phyloP scores from a whole-genome alignment of 2,329 filamentous ascomycete genomes.

The Stagonosporopsis chrysanthemi region DNA sequence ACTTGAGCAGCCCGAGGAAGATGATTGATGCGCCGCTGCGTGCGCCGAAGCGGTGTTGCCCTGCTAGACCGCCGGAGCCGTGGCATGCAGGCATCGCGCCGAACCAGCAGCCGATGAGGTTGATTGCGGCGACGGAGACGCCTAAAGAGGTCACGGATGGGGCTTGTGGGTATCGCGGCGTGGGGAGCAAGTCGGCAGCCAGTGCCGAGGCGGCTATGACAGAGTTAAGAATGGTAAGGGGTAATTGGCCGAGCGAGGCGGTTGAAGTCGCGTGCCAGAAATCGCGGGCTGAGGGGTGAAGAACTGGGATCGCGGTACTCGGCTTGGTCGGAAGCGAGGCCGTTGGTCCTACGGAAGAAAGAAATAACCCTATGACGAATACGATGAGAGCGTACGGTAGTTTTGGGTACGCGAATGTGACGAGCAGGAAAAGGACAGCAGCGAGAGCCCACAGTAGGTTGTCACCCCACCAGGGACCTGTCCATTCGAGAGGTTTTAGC shows the following conservation, averaged over 20 bases:
- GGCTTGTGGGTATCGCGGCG: slow-evolving; percentile 60
- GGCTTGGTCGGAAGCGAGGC: slow-evolving; percentile 17
- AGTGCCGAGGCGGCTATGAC: slow-evolving; percentile 87
- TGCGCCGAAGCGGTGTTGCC: slow-evolving; percentile 89
- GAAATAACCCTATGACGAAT: slow-evolving; percentile 71
- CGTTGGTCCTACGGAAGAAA: slow-evolving; percentile 62
- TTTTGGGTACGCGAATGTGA: slow-evolving; percentile 68
- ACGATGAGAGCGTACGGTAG: slow-evolving; percentile 81
- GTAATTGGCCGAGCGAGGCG: slow-evolving; percentile 84
- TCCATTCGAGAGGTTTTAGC: slow-evolving; percentile 74
- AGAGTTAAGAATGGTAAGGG: slow-evolving; percentile 90
- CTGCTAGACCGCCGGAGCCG: slow-evolving; percentile 88
- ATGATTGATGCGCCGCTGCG: slow-evolving; percentile 86
- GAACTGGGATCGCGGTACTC: slow-evolving; percentile 63
- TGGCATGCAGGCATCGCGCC: slow-evolving; percentile 96
- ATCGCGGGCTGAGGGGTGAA: slow-evolving; percentile 55
- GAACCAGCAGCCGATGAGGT: slow-evolving; percentile 86
- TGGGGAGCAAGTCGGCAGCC: slow-evolving; percentile 77
- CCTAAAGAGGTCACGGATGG: slow-evolving; percentile 81
- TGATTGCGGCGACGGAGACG: slow-evolving; percentile 82
- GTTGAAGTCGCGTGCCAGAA: slow-evolving; percentile 65
- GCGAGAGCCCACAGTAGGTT: slow-evolving; percentile 79
- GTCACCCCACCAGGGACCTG: slow-evolving; percentile 70
- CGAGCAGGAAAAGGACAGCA: slow-evolving; percentile 74
- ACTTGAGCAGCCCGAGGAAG: slow-evolving; percentile 77